Evolutionary conservation across 192 early-diverging fungal species (phyloP).

Genomic region (Backusella circina): DNA sequence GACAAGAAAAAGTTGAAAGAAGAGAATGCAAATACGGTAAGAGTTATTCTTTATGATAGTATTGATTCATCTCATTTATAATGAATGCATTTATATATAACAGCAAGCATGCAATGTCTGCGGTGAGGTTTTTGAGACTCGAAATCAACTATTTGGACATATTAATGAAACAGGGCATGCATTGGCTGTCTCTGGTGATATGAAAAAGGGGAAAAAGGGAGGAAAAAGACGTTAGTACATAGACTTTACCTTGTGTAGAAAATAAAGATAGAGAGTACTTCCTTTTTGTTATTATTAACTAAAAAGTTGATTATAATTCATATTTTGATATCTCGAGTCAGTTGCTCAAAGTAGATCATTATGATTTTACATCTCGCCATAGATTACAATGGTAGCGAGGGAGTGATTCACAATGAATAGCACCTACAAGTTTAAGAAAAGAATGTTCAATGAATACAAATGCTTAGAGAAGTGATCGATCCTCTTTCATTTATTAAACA

Average conservation of each 20-base stretch:
- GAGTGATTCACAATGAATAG: no score
- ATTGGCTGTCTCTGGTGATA: constrained; percentile 29
- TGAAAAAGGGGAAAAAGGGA: constrained; percentile 4
- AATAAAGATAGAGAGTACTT: not conserved
- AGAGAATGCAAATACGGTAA: constrained; percentile 37
- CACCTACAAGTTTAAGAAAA: no score
- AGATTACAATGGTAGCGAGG: no score
- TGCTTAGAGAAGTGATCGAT: no score
- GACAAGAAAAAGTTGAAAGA: constrained; percentile 54
- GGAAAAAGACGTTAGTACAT: not conserved
- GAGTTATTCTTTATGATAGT: not conserved
- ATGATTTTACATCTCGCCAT: no score
- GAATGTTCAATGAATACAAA: no score
- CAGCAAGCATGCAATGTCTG: constrained; percentile 79
- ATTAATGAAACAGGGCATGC: constrained; percentile 88
- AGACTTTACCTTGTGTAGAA: not conserved
- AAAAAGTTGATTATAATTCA: no score
- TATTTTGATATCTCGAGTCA: no score
- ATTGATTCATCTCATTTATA: not conserved
- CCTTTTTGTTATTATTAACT: no score
- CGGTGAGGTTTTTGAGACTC: constrained; percentile 59
- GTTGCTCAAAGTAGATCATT: no score
- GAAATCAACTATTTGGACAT: constrained; percentile 87
- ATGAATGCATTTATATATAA: not conserved
- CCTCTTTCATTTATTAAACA: no score